These are phyloP conservation scores for Phlebiopsis gigantea DNA, from an alignment of 768 basidiomycete genomes.

Conservation along the genomic window DNA sequence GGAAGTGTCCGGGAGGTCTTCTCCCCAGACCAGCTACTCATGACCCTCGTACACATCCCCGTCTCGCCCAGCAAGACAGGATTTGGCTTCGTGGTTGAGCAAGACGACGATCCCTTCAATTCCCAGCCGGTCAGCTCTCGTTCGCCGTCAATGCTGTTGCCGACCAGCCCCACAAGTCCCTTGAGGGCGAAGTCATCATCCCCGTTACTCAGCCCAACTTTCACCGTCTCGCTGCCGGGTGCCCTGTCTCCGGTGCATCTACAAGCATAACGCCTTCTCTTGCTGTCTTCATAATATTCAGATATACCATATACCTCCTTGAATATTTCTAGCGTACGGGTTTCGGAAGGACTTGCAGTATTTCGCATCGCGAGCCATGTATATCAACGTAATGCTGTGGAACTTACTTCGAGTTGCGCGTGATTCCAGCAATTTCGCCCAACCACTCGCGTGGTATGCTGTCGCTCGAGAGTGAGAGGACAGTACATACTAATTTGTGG, in stretches of 20 bases:
- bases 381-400: no score
- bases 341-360: no score
- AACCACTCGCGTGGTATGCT: no score
- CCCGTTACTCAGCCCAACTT: not conserved
- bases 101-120: conserved; percentile 3
- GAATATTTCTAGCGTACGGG: no score
- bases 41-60: not conserved
- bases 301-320: not conserved
- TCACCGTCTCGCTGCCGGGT: not conserved
- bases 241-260: not conserved
- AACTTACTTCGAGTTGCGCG: no score
- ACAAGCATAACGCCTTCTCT: not conserved
- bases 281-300: not conserved
- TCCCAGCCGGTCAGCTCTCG: not conserved
- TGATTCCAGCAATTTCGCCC: no score
- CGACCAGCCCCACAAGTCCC: not conserved
- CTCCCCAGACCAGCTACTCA: not conserved
- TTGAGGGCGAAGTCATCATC: not conserved
- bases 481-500: no score
- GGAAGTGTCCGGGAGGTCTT: conserved; percentile 1
- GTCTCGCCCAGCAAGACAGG: not conserved
- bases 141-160: conserved; percentile 1
- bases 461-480: no score
- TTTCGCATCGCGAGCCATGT: no score
- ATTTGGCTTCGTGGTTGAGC: conserved; percentile 3